A percentile compares a stretch with the other conserved stretches of the same genome.
Evolutionary conservation across 371 early-diverging fungal species (phyloP).

Genomic region (Entomophthora muscae): DNA sequence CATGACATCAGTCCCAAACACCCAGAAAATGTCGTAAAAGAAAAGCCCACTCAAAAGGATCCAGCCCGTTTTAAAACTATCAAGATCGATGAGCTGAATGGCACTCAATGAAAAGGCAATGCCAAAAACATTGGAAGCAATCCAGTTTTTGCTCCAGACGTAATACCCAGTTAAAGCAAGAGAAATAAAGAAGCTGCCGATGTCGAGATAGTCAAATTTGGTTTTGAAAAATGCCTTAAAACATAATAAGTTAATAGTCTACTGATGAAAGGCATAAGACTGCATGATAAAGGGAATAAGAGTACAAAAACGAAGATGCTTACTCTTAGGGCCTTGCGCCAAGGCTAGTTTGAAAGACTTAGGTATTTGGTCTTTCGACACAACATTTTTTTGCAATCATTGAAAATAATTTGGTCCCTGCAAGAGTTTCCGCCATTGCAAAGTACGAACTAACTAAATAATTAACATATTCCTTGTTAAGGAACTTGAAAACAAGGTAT

Average conservation of each 20-base stretch:
- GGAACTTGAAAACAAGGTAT: slow-evolving; percentile 67
- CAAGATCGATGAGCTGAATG: slow-evolving; percentile 71
- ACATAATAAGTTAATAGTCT: slow-evolving; percentile 18
- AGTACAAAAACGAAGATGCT: slow-evolving; percentile 12
- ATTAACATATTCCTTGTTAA: slow-evolving; percentile 74
- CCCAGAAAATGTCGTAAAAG: slow-evolving; percentile 97
- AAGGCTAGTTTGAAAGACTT: slow-evolving; percentile 49
- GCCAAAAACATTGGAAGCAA: slow-evolving; percentile 76
- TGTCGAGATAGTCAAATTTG: slow-evolving; percentile 57
- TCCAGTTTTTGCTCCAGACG: slow-evolving; percentile 78
- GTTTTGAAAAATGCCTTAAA: slow-evolving; percentile 32
- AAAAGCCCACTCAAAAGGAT: slow-evolving; percentile 81
- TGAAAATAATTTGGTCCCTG: slow-evolving; percentile 45
- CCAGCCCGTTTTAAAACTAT: slow-evolving; percentile 90
- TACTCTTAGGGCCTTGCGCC: slow-evolving; percentile 51
- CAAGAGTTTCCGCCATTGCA: slow-evolving; percentile 58
- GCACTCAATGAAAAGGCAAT: slow-evolving; percentile 72
- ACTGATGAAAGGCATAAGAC: slow-evolving; percentile 47
- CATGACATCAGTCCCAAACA: slow-evolving; percentile 97
- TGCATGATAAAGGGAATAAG: slow-evolving; percentile 10
- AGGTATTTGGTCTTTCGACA: slow-evolving; percentile 29
- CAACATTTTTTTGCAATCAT: slow-evolving; percentile 25
- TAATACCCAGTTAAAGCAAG: slow-evolving; percentile 53
- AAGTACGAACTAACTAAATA: slow-evolving; percentile 76
- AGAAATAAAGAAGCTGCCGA: slow-evolving; percentile 34